Evolutionary conservation across 768 basidiomycete species (phyloP).

Genomic region (Chalciporus pseudorubinellus): DNA sequence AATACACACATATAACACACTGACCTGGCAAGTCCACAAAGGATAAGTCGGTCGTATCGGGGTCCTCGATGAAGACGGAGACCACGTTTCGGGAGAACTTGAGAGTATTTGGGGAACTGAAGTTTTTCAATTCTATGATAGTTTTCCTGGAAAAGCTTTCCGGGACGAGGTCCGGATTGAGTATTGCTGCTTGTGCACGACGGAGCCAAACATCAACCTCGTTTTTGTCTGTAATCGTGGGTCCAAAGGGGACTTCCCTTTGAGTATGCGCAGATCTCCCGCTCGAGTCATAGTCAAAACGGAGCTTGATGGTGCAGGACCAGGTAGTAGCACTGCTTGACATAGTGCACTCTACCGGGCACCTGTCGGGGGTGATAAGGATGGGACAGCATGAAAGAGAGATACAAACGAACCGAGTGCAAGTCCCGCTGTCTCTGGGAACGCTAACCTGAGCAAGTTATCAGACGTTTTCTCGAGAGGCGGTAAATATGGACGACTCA

Average conservation of each 20-base stretch:
- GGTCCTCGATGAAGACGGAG: constrained; percentile 44
- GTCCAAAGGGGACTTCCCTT: constrained; percentile 28
- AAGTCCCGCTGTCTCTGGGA: constrained; percentile 60
- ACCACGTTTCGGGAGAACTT: constrained; percentile 53
- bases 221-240: constrained; percentile 26
- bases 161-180: constrained; percentile 26
- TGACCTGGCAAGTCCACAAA: constrained; percentile 57
- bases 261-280: constrained; percentile 21
- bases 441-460: constrained; percentile 49
- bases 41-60: constrained; percentile 44
- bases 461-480: background rate
- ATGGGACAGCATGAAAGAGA: background rate
- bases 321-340: constrained; percentile 37
- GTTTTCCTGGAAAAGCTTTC: constrained; percentile 24
- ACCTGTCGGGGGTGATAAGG: constrained; percentile 31
- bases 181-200: constrained; percentile 45
- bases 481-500: constrained; percentile 25
- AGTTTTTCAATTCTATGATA: constrained; percentile 23
- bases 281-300: constrained; percentile 29
- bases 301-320: constrained; percentile 46
- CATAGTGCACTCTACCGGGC: constrained; percentile 54
- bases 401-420: constrained; percentile 44
- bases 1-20: background rate
- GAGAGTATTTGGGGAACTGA: constrained; percentile 24
- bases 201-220: constrained; percentile 42